Evolutionary conservation across 2,329 filamentous ascomycete species (phyloP), one percentile per base, ranked within the genome.

Genomic region (Berkeleyomyces basicola): DNA sequence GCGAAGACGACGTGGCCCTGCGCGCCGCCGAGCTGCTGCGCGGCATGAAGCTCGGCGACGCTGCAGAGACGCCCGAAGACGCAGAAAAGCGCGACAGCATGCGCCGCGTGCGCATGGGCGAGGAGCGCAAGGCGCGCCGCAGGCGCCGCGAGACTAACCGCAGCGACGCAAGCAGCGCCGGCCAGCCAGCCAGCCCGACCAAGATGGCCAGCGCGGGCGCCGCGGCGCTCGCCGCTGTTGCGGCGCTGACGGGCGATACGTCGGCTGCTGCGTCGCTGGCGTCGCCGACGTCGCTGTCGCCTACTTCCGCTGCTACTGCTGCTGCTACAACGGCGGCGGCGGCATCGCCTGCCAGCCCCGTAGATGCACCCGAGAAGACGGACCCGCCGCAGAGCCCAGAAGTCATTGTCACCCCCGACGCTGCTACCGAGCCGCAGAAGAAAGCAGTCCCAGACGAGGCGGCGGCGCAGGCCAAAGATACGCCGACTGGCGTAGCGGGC

Each of bases 1-100:
- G 69, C n/a, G 74, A 75, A 59, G 79, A 91, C 72, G 90, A 95
- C 67, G 84, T 97, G 37, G 91, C 90, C 2, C 87, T 91, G 68
- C 83, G 90, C 61, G 91, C 92, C 2, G 90, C 90, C 1, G 82
- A 85, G 66, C 77, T 96, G 71, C 77, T 97, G 39, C 88, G 95
- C 70, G 90, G 90, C 55, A 85, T 96, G 73, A 82, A 90, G 49
- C 82, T 85, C 58, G 80, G 83, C 49, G 82, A 82, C 53, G 76
- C 79, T 51, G 82, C 81, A 31, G 79, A 78, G 16, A 80, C 78
- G 2, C 75, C 77, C 43, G 75, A 74, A 6, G 76, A 73, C 66
- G 66, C 72, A 23, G 76, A 82, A 71, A 75, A 79, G 73, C 73
- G 83, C 64, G 79, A 85, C 68, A 82, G 76, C 65, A 77, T 89